A percentile compares a stretch with the other conserved stretches of the same genome.
These are phyloP conservation scores for Sequoiadendron giganteum DNA, from an alignment of 75 land plant genomes.

Conservation along the genomic window DNA sequence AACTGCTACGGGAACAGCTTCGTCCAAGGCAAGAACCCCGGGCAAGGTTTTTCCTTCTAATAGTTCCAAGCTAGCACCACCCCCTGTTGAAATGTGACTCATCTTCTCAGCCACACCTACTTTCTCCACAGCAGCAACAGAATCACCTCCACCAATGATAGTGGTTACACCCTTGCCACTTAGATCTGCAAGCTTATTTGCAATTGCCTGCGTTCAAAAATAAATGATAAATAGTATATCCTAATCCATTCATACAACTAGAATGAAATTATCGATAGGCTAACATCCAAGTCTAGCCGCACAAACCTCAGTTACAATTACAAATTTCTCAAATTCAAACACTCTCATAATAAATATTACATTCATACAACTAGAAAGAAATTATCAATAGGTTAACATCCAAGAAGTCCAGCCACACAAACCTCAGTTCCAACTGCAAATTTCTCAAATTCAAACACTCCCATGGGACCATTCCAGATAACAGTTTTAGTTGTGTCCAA, in stretches of 20 bases:
- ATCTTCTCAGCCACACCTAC: slow-evolving; percentile 83
- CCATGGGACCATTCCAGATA: slow-evolving; percentile 95
- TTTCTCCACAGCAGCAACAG: slow-evolving; percentile 93
- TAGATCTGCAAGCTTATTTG: slow-evolving; percentile 84
- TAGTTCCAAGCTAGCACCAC: slow-evolving; percentile 92
- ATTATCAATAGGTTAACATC: neutral
- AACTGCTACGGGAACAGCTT: slow-evolving; percentile 26
- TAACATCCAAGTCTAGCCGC: too few species aligned
- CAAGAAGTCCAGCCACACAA: neutral
- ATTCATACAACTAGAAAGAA: neutral
- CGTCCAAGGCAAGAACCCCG: slow-evolving; percentile 87
- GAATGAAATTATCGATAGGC: neutral
- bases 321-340: too few species aligned
- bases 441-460: slow-evolving; percentile 85
- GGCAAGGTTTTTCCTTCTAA: slow-evolving; percentile 85
- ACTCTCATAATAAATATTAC: neutral
- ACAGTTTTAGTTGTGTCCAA: slow-evolving; percentile 82
- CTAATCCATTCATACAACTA: neutral
- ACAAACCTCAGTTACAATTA: too few species aligned
- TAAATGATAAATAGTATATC: neutral
- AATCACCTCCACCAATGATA: slow-evolving; percentile 94
- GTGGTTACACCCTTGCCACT: slow-evolving; percentile 78
- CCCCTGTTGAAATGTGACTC: slow-evolving; percentile 97
- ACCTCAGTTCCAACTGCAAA: slow-evolving; percentile 86
- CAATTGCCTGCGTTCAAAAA: slow-evolving; percentile 48